Evolutionary conservation across 1,284 basidiomycete genomes (phyloP), one percentile per base, ranked within the genome.

Genomic region (Polyporus tsugae): DNA sequence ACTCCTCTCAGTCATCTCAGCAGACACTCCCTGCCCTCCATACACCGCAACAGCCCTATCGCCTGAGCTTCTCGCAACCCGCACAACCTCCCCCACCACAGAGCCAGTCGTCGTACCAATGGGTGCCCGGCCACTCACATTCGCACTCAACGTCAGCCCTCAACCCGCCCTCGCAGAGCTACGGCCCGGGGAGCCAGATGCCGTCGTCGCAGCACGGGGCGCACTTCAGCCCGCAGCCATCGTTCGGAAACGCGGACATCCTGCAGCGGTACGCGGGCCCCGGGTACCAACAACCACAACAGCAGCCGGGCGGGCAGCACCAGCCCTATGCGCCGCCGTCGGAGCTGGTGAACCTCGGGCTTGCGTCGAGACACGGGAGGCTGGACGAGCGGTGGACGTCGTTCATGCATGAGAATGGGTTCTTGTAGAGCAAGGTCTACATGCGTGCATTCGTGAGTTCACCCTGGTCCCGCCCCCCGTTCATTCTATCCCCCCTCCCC

Each of bases 381-480:
- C 68, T 79, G 58, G 78, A 77, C 60, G 75, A 78, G 68, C 69
- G 77, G 41, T 79, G 78, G 78, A 75, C 77, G 35, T 73, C 74
- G 60, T 77, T 79, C 74, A 78, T 79, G 75, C 78, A 78, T 57
- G 76, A 79, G 63, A 76, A 73, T 29, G 78, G 78, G 22, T 78
- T 77, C 67, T 63, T 79, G 65, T 78, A 77, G 59, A 71, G 22
- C 36, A 10, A 22, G 10, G 25, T 25, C 6, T 60, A 7, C 35
- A 33, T 55, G 25, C 52, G 52, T 35, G 33, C 6, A n/a, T n/a
- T 19, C 25, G 52, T 39, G 33, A 19, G 59, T 65, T 59, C 62
- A 35, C 62, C 61, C 57, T 53, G 52, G 64, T 61, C 57, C 60
- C 38, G 63, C 60, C 55, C 52, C 44, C 25, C 42, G 41, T 25